phyloP scores from a whole-genome alignment of 306 rosid species.

The Begonia fuchsioides region DNA sequence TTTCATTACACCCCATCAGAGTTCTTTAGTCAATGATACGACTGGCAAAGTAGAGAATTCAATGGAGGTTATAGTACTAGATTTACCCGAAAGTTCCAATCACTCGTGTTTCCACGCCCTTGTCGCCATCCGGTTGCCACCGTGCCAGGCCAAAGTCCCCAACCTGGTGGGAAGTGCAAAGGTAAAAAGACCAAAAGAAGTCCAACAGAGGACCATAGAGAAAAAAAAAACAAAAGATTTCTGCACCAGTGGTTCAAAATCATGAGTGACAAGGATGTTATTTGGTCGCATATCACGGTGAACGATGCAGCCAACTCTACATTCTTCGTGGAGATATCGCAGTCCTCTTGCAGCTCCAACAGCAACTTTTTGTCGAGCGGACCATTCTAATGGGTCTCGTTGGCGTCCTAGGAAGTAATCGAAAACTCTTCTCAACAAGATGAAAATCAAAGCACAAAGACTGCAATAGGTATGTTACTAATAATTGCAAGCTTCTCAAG shows the following conservation, averaged over 20 bases:
- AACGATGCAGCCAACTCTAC: conserved; percentile 97
- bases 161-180: conserved; percentile 25
- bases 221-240: no score
- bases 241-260: conserved; percentile 88
- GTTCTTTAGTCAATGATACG: neutral
- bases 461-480: no score
- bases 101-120: conserved; percentile 90
- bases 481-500: no score
- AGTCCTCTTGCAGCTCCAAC: conserved; percentile 96
- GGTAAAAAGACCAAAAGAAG: conserved; percentile 1
- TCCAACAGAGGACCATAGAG: no score
- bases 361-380: conserved; percentile 83
- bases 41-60: no score
- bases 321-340: conserved; percentile 96
- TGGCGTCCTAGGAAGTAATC: conserved; percentile 45
- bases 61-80: neutral
- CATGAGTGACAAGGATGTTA: conserved; percentile 98
- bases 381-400: conserved; percentile 66
- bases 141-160: conserved; percentile 98
- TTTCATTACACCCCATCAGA: conserved; percentile 1
- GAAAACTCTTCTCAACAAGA: conserved; percentile 5
- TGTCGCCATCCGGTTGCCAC: conserved; percentile 99
- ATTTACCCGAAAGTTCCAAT: conserved; percentile 96
- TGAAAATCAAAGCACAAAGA: neutral
- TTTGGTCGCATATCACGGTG: conserved; percentile 99